Conservation (phyloP, 768 basidiomycete genomes). For the Pleurotus ostreatus region DNA sequence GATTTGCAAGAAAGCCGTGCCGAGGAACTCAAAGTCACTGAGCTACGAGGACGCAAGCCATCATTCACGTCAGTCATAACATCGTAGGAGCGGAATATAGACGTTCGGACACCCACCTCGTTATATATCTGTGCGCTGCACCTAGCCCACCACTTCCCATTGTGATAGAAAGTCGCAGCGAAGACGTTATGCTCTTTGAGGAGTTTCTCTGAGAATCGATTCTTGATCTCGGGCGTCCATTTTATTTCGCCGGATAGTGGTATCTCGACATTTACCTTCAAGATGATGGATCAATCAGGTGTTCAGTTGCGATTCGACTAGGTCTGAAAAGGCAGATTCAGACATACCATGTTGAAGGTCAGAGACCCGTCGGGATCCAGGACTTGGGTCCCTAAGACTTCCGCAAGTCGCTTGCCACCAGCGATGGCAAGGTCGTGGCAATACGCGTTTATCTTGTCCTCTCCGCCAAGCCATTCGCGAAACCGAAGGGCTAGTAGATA, state of each 20-base stretch:
- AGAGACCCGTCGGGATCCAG: conserved; percentile 57
- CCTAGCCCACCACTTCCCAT: conserved; percentile 42
- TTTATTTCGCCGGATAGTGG: conserved; percentile 28
- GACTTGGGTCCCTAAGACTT: conserved; percentile 58
- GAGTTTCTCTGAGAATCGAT: conserved; percentile 25
- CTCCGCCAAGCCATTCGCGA: conserved; percentile 77
- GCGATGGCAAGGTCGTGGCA: conserved; percentile 65
- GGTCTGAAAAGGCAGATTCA: conserved; percentile 62
- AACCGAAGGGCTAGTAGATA: conserved; percentile 61
- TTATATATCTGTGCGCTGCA: conserved; percentile 45
- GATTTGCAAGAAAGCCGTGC: conserved; percentile 2
- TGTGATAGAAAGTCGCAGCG: conserved; percentile 30
- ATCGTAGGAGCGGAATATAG: not conserved
- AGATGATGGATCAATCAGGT: not conserved
- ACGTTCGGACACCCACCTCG: conserved; percentile 28
- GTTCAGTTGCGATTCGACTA: not conserved
- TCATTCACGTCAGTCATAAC: not conserved
- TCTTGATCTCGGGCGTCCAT: conserved; percentile 17
- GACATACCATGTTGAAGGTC: conserved; percentile 68
- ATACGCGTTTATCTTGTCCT: conserved; percentile 71
- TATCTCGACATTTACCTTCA: conserved; percentile 37
- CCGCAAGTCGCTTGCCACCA: conserved; percentile 62
- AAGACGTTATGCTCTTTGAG: conserved; percentile 31
- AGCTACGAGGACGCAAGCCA: conserved; percentile 2
- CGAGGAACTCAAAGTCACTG: conserved; percentile 12